Evolutionary conservation across 176 grass and related monocot genomes (phyloP).

Genomic region (Carex littledalei): DNA sequence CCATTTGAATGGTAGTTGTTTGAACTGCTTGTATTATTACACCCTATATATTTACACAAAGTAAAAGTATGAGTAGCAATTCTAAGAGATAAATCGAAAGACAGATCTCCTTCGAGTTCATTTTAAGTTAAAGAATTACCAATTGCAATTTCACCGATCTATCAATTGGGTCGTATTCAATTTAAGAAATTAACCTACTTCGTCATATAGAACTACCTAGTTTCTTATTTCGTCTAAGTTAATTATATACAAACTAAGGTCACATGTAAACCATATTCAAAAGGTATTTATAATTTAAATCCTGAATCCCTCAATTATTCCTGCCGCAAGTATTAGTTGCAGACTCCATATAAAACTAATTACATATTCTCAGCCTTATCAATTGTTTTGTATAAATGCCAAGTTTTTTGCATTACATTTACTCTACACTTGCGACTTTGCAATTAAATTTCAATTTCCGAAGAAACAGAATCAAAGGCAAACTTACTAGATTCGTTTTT

Average conservation of each 20-base stretch:
- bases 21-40: slow-evolving; percentile 33
- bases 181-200: neutral
- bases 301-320: neutral
- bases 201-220: neutral
- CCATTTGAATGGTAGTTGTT: slow-evolving; percentile 41
- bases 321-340: neutral
- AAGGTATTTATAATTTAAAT: neutral
- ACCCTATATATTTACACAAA: slow-evolving; percentile 42
- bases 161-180: neutral
- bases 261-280: neutral
- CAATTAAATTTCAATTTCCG: slow-evolving; percentile 4
- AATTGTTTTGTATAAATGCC: neutral
- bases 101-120: neutral
- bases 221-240: neutral
- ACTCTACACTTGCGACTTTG: neutral
- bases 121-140: neutral
- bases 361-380: neutral
- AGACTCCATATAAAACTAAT: neutral
- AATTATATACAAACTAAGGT: neutral
- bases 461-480: slow-evolving; percentile 6
- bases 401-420: neutral
- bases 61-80: slow-evolving; percentile 18
- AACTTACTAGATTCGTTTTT: slow-evolving; percentile 81
- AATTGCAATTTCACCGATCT: neutral
- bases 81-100: neutral